Evolutionary conservation across 2,329 filamentous ascomycete genomes (phyloP).

Genomic region (Lachnellula hyalina): DNA sequence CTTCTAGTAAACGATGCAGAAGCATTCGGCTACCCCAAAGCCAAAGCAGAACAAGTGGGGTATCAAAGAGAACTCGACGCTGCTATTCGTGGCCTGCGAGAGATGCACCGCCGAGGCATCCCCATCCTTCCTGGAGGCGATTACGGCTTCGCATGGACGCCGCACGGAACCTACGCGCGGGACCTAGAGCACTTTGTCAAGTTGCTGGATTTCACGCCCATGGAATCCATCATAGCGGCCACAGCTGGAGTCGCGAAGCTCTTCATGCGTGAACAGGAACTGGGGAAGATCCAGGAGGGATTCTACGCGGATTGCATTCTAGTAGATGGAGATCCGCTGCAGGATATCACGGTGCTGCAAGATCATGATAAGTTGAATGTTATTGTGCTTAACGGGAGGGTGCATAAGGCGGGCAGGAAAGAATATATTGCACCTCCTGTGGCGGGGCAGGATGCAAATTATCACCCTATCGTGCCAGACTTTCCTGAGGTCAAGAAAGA

Average conservation of each 20-base stretch:
- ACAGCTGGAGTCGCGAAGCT: conserved; percentile 34
- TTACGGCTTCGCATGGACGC: conserved; percentile 42
- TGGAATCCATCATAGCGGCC: conserved; percentile 39
- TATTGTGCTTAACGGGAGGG: conserved; percentile 43
- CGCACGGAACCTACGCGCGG: conserved; percentile 40
- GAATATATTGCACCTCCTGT: conserved; percentile 17
- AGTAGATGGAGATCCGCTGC: conserved; percentile 39
- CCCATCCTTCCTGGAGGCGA: conserved; percentile 39
- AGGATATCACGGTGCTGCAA: conserved; percentile 37
- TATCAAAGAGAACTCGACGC: conserved; percentile 38
- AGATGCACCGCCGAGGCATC: conserved; percentile 42
- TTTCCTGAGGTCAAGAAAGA: conserved; percentile 19
- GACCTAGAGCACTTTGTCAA: conserved; percentile 41
- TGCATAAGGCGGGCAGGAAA: conserved; percentile 35
- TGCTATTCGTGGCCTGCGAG: conserved; percentile 35
- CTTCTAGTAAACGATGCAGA: conserved; percentile 14
- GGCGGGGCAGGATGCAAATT: conserved; percentile 14
- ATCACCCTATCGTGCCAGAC: conserved; percentile 18
- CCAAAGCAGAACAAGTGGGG: conserved; percentile 38
- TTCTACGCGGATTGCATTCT: conserved; percentile 39
- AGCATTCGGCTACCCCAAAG: conserved; percentile 37
- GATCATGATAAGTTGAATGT: conserved; percentile 37
- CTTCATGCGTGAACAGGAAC: conserved; percentile 35
- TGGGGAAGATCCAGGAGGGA: conserved; percentile 37
- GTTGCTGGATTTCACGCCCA: conserved; percentile 38